phyloP scores from a whole-genome alignment of 2,329 filamentous ascomycete species.

The Tolypocladium amazonense region DNA sequence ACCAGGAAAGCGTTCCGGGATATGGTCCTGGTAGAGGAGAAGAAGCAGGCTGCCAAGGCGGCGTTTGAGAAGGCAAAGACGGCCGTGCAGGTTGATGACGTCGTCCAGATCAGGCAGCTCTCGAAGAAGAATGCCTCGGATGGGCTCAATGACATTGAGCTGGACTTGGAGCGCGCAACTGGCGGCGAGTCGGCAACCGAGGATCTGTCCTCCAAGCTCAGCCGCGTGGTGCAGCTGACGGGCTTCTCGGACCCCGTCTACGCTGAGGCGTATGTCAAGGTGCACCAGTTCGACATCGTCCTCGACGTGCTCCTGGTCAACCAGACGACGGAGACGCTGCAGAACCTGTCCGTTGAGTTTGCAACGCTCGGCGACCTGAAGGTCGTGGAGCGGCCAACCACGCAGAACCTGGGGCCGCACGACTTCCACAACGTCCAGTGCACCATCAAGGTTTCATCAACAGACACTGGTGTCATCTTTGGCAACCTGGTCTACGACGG shows the following conservation, averaged over 20 bases:
- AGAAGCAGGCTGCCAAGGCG: constrained; percentile 92
- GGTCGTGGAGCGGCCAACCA: constrained; percentile 91
- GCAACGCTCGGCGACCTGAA: constrained; percentile 97
- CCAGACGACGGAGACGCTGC: constrained; percentile 90
- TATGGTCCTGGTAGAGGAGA: constrained; percentile 96
- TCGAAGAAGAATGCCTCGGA: constrained; percentile 82
- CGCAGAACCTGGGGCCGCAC: constrained; percentile 88
- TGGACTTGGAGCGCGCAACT: constrained; percentile 88
- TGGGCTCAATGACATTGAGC: constrained; percentile 73
- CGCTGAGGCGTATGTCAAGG: constrained; percentile 97
- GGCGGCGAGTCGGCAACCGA: constrained; percentile 77
- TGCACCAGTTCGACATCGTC: constrained; percentile 97
- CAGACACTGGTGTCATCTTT: constrained; percentile 96
- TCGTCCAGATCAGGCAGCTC: constrained; percentile 84
- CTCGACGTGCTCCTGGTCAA: constrained; percentile 94
- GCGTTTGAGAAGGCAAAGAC: constrained; percentile 87
- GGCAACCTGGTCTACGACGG: constrained; percentile 98
- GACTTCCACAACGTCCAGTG: constrained; percentile 98
- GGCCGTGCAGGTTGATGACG: constrained; percentile 90
- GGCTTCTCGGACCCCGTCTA: constrained; percentile 98
- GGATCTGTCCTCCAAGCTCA: constrained; percentile 87
- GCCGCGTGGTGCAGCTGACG: constrained; percentile 90
- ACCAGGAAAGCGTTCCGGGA: constrained; percentile 91
- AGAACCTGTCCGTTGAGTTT: constrained; percentile 96
- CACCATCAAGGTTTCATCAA: constrained; percentile 97